Evolutionary conservation across 768 basidiomycete genomes (phyloP).

Genomic region (Mycena metata): DNA sequence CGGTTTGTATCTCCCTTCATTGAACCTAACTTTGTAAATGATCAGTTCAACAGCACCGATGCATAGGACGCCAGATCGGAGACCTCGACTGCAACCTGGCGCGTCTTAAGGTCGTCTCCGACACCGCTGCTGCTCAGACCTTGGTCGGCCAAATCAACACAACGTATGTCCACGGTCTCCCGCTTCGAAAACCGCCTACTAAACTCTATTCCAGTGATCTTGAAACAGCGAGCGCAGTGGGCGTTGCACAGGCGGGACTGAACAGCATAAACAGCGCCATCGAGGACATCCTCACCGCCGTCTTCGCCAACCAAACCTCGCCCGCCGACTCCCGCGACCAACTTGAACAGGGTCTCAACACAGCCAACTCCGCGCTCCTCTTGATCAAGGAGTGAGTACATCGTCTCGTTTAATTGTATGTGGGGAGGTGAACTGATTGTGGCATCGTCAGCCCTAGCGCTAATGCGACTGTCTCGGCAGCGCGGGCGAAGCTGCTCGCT

Average conservation of each 20-base stretch:
- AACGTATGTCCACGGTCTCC: constrained; percentile 3
- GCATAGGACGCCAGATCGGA: constrained; percentile 29
- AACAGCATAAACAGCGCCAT: constrained; percentile 42
- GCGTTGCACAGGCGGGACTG: constrained; percentile 41
- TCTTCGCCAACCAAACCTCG: constrained; percentile 39
- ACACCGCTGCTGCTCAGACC: constrained; percentile 6
- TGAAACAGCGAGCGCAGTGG: constrained; percentile 39
- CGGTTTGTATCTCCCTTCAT: neutral
- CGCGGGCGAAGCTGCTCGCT: constrained; percentile 36
- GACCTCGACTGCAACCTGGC: constrained; percentile 37
- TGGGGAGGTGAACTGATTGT: too few relatives aligned
- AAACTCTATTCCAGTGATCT: constrained; percentile 37
- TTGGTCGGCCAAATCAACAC: constrained; percentile 27
- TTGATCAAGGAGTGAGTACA: constrained; percentile 43
- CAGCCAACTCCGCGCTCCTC: constrained; percentile 41
- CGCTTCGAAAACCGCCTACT: too few relatives aligned
- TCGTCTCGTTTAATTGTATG: neutral
- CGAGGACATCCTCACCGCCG: constrained; percentile 41
- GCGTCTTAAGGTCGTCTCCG: constrained; percentile 28
- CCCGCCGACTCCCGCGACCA: constrained; percentile 44
- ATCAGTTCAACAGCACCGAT: neutral
- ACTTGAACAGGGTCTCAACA: constrained; percentile 39
- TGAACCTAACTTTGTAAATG: neutral
- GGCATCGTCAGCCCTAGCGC: constrained; percentile 37
- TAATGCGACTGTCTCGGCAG: constrained; percentile 38